Conservation (phyloP, 106 monocot genomes). For the Allium fistulosum region DNA sequence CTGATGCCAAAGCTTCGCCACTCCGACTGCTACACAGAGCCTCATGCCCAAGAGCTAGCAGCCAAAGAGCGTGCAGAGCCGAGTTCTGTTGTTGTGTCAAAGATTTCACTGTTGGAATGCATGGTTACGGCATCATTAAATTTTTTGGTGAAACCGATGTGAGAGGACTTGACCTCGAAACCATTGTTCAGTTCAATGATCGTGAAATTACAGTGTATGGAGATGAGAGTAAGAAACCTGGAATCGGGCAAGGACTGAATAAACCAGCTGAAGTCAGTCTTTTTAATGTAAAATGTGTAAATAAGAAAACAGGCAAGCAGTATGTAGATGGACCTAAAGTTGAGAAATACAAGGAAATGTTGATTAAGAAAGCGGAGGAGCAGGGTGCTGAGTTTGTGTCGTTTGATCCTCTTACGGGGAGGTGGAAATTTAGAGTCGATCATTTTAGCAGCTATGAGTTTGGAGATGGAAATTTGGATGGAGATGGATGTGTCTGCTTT, state of each 20-base stretch:
- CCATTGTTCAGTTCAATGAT: slow-evolving; percentile 42
- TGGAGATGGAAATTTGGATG: neutral
- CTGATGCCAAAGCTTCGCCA: slow-evolving; percentile 60
- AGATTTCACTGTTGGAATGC: slow-evolving; percentile 69
- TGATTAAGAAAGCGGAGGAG: slow-evolving; percentile 55
- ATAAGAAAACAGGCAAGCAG: slow-evolving; percentile 69
- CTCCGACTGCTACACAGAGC: slow-evolving; percentile 61
- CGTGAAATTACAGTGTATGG: slow-evolving; percentile 71
- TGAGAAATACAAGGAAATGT: slow-evolving; percentile 65
- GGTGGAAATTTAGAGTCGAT: slow-evolving; percentile 84
- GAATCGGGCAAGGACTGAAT: slow-evolving; percentile 80
- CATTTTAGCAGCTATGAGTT: slow-evolving; percentile 70
- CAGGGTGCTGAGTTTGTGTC: slow-evolving; percentile 84
- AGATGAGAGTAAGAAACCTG: slow-evolving; percentile 73
- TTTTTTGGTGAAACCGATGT: slow-evolving; percentile 75
- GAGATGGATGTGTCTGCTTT: neutral
- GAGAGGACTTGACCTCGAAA: slow-evolving; percentile 68
- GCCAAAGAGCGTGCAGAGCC: slow-evolving; percentile 65
- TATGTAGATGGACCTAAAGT: slow-evolving; percentile 60
- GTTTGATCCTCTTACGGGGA: slow-evolving; percentile 53
- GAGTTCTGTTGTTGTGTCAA: slow-evolving; percentile 61
- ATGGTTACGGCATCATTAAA: slow-evolving; percentile 71
- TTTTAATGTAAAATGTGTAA: slow-evolving; percentile 68
- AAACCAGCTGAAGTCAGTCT: slow-evolving; percentile 81
- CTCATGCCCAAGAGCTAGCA: slow-evolving; percentile 62